Evolutionary conservation across 345 rosid genomes (phyloP), one percentile per base, ranked within the genome.

Genomic region (Bruguiera parviflora): DNA sequence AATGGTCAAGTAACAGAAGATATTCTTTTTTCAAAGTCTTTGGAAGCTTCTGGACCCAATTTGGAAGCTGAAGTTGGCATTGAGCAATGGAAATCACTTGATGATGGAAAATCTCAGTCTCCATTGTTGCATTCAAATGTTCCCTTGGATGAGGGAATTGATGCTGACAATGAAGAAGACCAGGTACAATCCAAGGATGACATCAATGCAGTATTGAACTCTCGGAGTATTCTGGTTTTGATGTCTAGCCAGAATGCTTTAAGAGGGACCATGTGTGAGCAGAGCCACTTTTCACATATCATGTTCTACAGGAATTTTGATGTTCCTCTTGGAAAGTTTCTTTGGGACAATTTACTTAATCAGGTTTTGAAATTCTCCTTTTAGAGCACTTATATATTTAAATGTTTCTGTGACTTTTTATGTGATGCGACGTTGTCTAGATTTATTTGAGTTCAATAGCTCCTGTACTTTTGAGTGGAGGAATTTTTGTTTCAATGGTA

Each of bases 271-370:
- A 75, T 90, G 39, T 95, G 99, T 70, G 90, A 90, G 77, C 97
- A 92, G 75, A 92, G 90, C 82, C 99, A 81, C 84, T 90, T 92
- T 79, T 92, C 97, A 67, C 99, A 89, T 74, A 95, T 95, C 57
- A 82, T 83, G 79, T 95, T 92, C 86, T 95, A 95, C 84, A 85
- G 72, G 77, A 84, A 88, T 77, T 95, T 85, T 52, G 99, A 95
- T 79, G 74, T 87, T 66, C 98, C 98, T 53, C 87, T 95, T 53
- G 94, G 96, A 62, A 90, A 67, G 77, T 95, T 95, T 84, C 91
- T 95, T 61, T 87, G 70, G 47, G 90, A 90, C 65, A 88, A 87
- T 70, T 73, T 95, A 79, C 87, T 95, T 57, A 83, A 81, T 79
- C 98, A 92, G 97, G 99, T 95, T 72, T 64, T 18, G 31, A 39